Evolutionary conservation across 179 eudicot species (phyloP).

Genomic region (Beta macrorhiza): DNA sequence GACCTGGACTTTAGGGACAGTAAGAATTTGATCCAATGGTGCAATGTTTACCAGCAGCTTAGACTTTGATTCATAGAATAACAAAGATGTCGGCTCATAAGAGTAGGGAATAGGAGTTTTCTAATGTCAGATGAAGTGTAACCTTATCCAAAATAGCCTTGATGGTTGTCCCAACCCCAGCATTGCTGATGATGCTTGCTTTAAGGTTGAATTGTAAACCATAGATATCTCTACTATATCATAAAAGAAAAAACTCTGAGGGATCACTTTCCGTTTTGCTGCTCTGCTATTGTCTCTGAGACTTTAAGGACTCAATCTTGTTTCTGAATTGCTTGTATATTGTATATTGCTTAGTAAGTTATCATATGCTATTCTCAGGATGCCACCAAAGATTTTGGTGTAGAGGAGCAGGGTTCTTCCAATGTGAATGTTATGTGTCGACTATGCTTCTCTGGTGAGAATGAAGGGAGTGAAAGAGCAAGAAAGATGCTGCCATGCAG

Average conservation of each 20-base stretch:
- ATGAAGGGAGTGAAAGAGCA: slow-evolving; percentile 88
- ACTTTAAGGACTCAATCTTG: neutral
- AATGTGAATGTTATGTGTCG: slow-evolving; percentile 79
- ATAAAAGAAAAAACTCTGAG: neutral
- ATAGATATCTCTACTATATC: neutral
- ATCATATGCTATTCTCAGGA: slow-evolving; percentile 37
- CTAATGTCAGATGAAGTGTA: neutral
- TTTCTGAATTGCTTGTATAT: neutral
- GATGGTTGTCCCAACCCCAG: neutral
- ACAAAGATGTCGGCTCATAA: neutral
- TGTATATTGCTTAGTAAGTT: neutral
- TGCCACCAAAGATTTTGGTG: slow-evolving; percentile 46
- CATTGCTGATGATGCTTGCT: neutral
- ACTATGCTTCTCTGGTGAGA: slow-evolving; percentile 82
- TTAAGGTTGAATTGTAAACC: neutral
- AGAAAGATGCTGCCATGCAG: slow-evolving; percentile 84
- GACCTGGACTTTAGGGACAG: too few species aligned
- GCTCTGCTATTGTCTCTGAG: neutral
- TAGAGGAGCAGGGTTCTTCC: slow-evolving; percentile 59
- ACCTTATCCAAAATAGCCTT: neutral
- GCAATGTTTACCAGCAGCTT: neutral
- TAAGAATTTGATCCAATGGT: too few species aligned
- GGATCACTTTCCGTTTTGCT: neutral
- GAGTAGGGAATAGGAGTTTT: neutral
- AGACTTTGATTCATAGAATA: neutral